Evolutionary conservation across 176 grass and related monocot species (phyloP).

Genomic region (Eleusine coracana): DNA sequence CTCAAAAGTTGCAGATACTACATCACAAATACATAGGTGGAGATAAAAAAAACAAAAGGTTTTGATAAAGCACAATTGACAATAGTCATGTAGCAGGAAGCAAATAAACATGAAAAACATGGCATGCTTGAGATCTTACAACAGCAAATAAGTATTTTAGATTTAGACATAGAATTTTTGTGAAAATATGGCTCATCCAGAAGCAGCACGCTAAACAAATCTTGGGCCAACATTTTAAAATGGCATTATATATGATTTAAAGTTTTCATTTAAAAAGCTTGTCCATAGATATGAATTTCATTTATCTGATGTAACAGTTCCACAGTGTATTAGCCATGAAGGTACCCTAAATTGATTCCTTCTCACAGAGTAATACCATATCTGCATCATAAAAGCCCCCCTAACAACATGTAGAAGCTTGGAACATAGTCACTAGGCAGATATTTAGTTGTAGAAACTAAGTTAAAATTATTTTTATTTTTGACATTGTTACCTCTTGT

Average conservation of each 20-base stretch:
- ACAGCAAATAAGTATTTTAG: neutral
- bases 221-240: constrained; percentile 1
- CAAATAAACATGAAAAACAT: constrained; percentile 28
- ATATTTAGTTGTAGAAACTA: constrained; percentile 26
- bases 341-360: neutral
- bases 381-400: constrained; percentile 3
- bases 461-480: constrained; percentile 9
- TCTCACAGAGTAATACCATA: constrained; percentile 2
- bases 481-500: constrained; percentile 51
- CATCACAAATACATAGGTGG: constrained; percentile 14
- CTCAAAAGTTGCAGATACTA: constrained; percentile 35
- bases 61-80: neutral
- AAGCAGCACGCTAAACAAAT: neutral
- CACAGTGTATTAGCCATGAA: neutral
- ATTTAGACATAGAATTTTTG: neutral
- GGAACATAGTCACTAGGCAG: neutral
- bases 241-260: neutral
- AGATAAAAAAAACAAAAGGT: neutral
- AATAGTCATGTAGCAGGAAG: constrained; percentile 24
- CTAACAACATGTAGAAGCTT: constrained; percentile 3
- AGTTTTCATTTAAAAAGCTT: constrained; percentile 30
- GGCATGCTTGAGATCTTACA: neutral
- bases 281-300: constrained; percentile 3
- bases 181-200: constrained; percentile 21
- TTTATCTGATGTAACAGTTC: neutral